phyloP scores from a whole-genome alignment of 441 rosid genomes.

The Aleurites moluccanus region DNA sequence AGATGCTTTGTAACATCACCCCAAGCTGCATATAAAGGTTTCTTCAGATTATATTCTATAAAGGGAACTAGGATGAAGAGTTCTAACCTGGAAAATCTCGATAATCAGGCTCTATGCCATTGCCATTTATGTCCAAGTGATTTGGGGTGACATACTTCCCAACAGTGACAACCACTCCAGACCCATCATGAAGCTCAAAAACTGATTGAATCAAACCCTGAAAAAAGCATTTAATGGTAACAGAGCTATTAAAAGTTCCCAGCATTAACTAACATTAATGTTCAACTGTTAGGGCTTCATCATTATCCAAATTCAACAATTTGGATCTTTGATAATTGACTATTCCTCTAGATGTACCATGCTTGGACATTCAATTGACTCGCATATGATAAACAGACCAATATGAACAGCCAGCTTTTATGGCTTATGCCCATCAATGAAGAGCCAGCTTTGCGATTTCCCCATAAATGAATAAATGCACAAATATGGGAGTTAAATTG shows the following conservation, averaged over 20 bases:
- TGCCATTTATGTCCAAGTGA: conserved; percentile 89
- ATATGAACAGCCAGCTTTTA: neutral
- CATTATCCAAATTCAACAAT: neutral
- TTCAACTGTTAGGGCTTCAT: neutral
- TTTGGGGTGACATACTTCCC: conserved; percentile 94
- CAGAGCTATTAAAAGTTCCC: conserved; percentile 4
- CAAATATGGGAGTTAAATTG: neutral
- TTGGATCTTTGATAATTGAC: neutral
- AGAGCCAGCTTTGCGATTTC: neutral
- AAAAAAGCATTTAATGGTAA: conserved; percentile 4
- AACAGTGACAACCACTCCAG: conserved; percentile 82
- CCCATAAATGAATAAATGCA: neutral
- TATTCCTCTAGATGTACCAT: neutral
- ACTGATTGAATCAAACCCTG: conserved; percentile 94
- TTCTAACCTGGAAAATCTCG: conserved; percentile 62
- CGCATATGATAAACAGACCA: neutral
- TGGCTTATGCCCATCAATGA: no score
- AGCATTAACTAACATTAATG: neutral
- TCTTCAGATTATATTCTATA: conserved; percentile 9
- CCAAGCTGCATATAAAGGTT: conserved; percentile 57
- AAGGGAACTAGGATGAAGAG: neutral
- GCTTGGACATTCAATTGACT: conserved; percentile 2
- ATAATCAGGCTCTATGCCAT: conserved; percentile 84
- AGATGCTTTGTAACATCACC: conserved; percentile 60
- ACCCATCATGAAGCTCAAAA: conserved; percentile 86